These are phyloP conservation scores for Coniochaeta sp. DNA, from an alignment of 2,329 filamentous ascomycete genomes.

Conservation along the genomic window DNA sequence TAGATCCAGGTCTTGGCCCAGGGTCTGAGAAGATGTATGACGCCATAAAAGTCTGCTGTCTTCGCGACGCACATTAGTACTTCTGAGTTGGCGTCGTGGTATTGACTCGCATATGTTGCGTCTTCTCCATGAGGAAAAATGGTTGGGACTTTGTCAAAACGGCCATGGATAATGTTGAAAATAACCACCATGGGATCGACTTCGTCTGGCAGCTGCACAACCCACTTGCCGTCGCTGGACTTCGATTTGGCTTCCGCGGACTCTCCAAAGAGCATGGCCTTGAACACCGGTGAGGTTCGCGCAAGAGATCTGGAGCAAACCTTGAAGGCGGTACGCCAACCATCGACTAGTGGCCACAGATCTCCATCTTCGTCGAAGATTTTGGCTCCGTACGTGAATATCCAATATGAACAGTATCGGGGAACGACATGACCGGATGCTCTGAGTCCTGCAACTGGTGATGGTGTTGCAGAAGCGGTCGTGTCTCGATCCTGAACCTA, in stretches of 20 bases:
- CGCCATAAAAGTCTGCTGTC: neutral
- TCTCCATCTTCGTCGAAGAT: no score
- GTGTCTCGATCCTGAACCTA: no score
- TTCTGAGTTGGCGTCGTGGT: no score
- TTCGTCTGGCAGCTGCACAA: neutral
- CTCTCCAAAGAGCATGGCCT: neutral
- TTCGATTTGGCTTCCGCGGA: neutral
- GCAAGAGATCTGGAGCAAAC: neutral
- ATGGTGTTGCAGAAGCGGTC: no score
- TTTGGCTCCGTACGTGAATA: no score
- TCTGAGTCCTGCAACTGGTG: no score
- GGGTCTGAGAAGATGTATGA: neutral
- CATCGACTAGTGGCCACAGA: no score
- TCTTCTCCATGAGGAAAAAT: neutral
- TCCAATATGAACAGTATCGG: no score
- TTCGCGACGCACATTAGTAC: no score
- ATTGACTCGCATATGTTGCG: no score
- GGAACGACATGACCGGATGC: no score
- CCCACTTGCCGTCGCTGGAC: no score
- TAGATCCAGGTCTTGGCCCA: neutral
- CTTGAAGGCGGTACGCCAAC: neutral
- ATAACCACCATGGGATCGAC: neutral
- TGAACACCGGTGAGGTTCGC: neutral
- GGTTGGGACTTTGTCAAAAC: neutral
- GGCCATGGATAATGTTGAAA: neutral